phyloP scores from a whole-genome alignment of 2,329 filamentous ascomycete genomes.

The Diaporthe batatas region DNA sequence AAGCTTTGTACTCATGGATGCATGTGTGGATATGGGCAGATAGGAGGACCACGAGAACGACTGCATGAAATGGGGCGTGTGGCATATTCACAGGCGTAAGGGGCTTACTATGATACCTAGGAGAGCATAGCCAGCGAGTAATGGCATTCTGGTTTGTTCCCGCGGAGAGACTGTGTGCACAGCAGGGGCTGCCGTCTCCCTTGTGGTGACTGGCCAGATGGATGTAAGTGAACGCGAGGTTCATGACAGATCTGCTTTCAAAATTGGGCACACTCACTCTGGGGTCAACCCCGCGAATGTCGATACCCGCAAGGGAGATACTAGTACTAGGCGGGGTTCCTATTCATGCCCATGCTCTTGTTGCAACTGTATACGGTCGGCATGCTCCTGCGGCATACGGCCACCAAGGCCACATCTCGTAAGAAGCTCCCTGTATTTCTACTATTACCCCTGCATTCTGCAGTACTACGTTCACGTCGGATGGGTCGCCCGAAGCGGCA shows the following conservation, averaged over 20 bases:
- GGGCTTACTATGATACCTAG: constrained; percentile 6
- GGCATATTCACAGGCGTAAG: background rate
- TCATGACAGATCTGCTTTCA: background rate
- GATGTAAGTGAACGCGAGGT: background rate
- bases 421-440: background rate
- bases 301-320: background rate
- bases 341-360: background rate
- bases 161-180: background rate
- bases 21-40: background rate
- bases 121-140: constrained; percentile 25
- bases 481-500: constrained; percentile 19
- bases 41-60: background rate
- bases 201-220: background rate
- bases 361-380: background rate
- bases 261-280: background rate
- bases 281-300: background rate
- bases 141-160: constrained; percentile 11
- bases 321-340: background rate
- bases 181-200: background rate
- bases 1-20: background rate
- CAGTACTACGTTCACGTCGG: constrained; percentile 4
- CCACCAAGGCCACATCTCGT: background rate
- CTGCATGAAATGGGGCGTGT: constrained; percentile 7
- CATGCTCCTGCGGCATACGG: background rate
- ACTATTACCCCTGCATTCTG: constrained; percentile 24